Evolutionary conservation across 2,329 filamentous ascomycete genomes (phyloP).

Genomic region (Furcasterigmium furcatum): DNA sequence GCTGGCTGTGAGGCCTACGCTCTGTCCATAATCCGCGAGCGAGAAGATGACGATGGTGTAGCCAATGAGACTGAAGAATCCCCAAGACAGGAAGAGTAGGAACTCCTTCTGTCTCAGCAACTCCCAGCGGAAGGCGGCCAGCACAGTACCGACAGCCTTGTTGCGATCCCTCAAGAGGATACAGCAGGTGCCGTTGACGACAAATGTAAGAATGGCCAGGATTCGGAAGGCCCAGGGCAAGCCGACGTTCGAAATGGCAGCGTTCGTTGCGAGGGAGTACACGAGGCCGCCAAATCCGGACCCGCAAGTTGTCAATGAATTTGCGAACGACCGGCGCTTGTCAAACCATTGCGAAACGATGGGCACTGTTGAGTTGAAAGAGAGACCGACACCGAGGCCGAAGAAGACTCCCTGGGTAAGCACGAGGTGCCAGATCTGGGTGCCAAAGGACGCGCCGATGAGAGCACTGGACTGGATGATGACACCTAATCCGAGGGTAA

Average conservation of each 20-base stretch:
- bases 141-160: conserved; percentile 63
- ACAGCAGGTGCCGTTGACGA: conserved; percentile 61
- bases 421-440: conserved; percentile 71
- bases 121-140: conserved; percentile 61
- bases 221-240: conserved; percentile 66
- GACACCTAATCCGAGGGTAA: conserved; percentile 62
- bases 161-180: conserved; percentile 71
- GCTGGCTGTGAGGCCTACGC: conserved; percentile 61
- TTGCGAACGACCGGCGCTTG: conserved; percentile 64
- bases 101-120: conserved; percentile 63
- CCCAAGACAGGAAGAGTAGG: conserved; percentile 62
- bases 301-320: conserved; percentile 66
- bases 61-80: conserved; percentile 68
- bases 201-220: conserved; percentile 59
- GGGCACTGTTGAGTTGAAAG: conserved; percentile 67
- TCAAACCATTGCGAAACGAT: conserved; percentile 75
- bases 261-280: conserved; percentile 65
- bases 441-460: conserved; percentile 67
- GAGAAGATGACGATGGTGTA: conserved; percentile 78
- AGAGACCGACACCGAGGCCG: conserved; percentile 74
- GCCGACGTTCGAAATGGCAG: conserved; percentile 63
- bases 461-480: conserved; percentile 62
- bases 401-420: conserved; percentile 73
- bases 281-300: conserved; percentile 71
- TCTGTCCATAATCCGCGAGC: conserved; percentile 68